Percentiles rank a stretch among this genome's conserved stretches.
Evolutionary conservation across 1,284 basidiomycete species (phyloP).

Genomic region (Xerocomus cyaneibrunnescens): DNA sequence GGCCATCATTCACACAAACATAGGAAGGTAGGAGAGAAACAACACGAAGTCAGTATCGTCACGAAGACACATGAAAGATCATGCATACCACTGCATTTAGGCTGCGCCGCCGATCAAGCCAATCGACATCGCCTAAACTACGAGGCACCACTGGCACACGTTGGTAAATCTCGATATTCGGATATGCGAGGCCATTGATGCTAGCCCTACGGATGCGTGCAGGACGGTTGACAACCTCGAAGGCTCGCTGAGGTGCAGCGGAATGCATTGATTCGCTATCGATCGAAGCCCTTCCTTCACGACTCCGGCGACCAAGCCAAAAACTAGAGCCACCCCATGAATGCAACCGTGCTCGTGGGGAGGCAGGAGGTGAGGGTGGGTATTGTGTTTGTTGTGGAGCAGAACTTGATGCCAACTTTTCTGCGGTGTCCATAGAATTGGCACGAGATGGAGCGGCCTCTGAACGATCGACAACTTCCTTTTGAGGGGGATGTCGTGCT

Average conservation of each 20-base stretch:
- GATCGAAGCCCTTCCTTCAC: constrained; percentile 46
- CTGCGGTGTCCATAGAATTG: constrained; percentile 45
- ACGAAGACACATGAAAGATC: constrained; percentile 16
- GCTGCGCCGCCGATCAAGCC: constrained; percentile 69
- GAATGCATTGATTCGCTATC: constrained; percentile 51
- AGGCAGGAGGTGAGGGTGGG: constrained; percentile 44
- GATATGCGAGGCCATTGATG: constrained; percentile 47
- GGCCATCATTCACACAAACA: constrained; percentile 6
- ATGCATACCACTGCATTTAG: constrained; percentile 62
- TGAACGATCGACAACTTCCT: constrained; percentile 20
- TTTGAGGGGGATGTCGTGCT: constrained; percentile 14
- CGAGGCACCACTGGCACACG: constrained; percentile 41
- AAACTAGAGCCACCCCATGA: constrained; percentile 54
- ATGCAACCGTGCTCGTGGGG: constrained; percentile 48
- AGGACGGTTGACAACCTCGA: constrained; percentile 73
- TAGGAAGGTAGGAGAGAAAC: constrained; percentile 8
- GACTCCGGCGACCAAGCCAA: constrained; percentile 41
- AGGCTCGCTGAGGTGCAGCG: constrained; percentile 47
- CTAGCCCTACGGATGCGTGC: constrained; percentile 47
- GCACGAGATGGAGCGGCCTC: constrained; percentile 32
- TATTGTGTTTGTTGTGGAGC: constrained; percentile 40
- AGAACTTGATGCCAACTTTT: constrained; percentile 45
- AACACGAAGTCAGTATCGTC: constrained; percentile 16
- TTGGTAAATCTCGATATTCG: constrained; percentile 39
- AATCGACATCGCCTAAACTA: constrained; percentile 68